Evolutionary conservation across 108 stramenopile species (phyloP).

Genomic region (Schizochytrium sp.): DNA sequence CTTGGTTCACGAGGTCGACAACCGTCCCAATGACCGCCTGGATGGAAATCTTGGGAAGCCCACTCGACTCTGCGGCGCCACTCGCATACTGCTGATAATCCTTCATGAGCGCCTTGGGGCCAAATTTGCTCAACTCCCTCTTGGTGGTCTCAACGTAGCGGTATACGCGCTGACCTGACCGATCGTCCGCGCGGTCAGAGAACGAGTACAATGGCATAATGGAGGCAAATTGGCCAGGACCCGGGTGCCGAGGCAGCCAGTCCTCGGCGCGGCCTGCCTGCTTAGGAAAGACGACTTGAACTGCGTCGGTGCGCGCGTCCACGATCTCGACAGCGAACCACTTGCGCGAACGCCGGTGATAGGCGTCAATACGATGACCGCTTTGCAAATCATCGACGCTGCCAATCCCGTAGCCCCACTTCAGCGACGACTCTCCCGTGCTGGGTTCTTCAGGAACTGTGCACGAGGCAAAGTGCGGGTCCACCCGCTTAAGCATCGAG

Average conservation of each 20-base stretch:
- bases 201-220: background rate
- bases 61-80: background rate
- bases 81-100: background rate
- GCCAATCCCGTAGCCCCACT: conserved; percentile 4
- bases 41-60: background rate
- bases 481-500: background rate
- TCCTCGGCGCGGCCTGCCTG: background rate
- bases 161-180: background rate
- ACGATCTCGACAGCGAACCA: background rate
- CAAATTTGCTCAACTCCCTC: background rate
- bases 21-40: background rate
- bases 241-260: background rate
- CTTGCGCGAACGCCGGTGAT: background rate
- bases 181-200: background rate
- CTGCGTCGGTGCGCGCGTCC: background rate
- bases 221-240: background rate
- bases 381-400: background rate
- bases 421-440: background rate
- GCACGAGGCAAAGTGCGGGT: background rate
- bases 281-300: background rate
- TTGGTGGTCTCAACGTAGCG: background rate
- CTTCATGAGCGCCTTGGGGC: background rate
- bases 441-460: background rate
- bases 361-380: background rate
- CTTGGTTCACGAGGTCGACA: background rate